Evolutionary conservation across 352 stramenopile species (phyloP), one percentile per base, ranked within the genome.

Genomic region (Phytopythium chamaehyphon): DNA sequence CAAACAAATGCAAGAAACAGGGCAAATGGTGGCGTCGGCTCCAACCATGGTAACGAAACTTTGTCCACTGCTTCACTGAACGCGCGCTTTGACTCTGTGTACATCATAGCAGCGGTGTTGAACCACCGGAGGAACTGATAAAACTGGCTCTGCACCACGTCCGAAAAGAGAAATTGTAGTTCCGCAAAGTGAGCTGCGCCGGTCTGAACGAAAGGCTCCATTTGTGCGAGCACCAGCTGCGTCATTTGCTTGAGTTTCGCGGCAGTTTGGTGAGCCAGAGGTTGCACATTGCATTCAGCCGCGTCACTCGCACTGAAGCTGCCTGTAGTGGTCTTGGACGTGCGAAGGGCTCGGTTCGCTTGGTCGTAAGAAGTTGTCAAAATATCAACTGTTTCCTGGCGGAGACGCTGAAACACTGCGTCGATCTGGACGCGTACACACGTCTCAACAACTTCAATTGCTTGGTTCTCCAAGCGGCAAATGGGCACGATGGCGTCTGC

Each of bases 111-210:
- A 0, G 73, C 64, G 6, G 50, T 47, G 48, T 89, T 92, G 44
- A 92, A 89, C 83, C 83, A 94, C 52, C 85, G 84, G 2, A 94
- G 51, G 43, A 90, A 92, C 38, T 77, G 58, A 57, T 88, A 90
- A 47, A 94, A 90, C 60, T 90, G 76, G 5, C 61, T 72, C 71
- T 86, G 80, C 16, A 94, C 73, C 42, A 94, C 67, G 39, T 94
- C 73, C 14, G 81, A 89, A 40, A 94, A 88, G 22, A 87, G 50
- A 7, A 56, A 67, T 35, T 76, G 90, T 53, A 94, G 76, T n/a
- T 90, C 79, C 2, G 63, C 64, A 39, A 94, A 51, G 39, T 90
- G 77, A 4, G 64, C 65, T 23, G 76, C 73, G 0, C 81, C 81
- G 14, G 73, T 88, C 58, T 84, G 73, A 15, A 89, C 68, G 21